These are phyloP conservation scores for Fusarium sp. DNA, from an alignment of 2,329 filamentous ascomycete species.

Conservation along the genomic window DNA sequence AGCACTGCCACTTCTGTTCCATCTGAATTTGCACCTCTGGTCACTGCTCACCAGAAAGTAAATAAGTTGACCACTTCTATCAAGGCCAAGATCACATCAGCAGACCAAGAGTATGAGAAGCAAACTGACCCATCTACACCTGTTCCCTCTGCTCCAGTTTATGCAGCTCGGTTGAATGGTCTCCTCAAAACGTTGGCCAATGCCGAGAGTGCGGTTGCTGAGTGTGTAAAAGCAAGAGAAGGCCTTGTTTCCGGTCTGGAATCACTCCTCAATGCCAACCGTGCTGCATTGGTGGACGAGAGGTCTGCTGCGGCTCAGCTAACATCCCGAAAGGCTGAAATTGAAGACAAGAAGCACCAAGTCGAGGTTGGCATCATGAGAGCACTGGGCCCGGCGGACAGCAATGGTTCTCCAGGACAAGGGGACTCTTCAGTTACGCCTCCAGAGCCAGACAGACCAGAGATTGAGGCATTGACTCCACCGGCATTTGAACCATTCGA, in stretches of 20 bases:
- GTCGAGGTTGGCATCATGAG: conserved; percentile 93
- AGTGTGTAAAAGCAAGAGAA: conserved; percentile 86
- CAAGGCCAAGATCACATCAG: conserved; percentile 72
- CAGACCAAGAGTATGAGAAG: conserved; percentile 85
- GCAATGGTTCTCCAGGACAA: conserved; percentile 58
- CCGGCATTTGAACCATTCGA: conserved; percentile 53
- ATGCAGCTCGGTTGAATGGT: conserved; percentile 87
- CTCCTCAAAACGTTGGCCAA: conserved; percentile 89
- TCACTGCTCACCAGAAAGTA: conserved; percentile 76
- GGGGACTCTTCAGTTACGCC: conserved; percentile 56
- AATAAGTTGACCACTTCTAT: conserved; percentile 76
- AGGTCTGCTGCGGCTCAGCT: conserved; percentile 72
- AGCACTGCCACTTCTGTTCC: conserved; percentile 72
- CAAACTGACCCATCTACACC: conserved; percentile 75
- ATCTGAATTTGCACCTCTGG: conserved; percentile 78
- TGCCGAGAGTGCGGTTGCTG: conserved; percentile 88
- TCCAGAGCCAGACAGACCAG: conserved; percentile 75
- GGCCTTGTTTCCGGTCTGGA: conserved; percentile 83
- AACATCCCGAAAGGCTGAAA: conserved; percentile 71
- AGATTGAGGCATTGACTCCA: conserved; percentile 89
- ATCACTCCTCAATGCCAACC: conserved; percentile 80
- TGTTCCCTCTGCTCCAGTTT: conserved; percentile 84
- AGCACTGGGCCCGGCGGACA: conserved; percentile 72
- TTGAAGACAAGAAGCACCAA: conserved; percentile 84
- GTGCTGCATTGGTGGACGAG: conserved; percentile 74